Evolutionary conservation across 805 yeast species (phyloP).

Genomic region (Ogataea saltuana): DNA sequence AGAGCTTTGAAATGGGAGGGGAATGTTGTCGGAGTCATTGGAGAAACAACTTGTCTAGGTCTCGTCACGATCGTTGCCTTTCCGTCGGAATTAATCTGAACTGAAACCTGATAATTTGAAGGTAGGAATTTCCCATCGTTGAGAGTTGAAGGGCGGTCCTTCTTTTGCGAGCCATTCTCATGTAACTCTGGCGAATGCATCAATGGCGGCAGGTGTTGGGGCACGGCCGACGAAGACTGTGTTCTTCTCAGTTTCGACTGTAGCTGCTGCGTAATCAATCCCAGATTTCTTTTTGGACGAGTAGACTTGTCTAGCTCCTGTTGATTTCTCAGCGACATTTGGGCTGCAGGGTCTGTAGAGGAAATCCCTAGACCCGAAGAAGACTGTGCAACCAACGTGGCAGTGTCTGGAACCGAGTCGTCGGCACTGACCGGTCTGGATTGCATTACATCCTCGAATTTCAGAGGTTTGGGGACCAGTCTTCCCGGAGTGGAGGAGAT

Average conservation of each 20-base stretch:
- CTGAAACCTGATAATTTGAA: slow-evolving; percentile 24
- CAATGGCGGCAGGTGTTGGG: not conserved
- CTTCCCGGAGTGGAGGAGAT: slow-evolving; percentile 21
- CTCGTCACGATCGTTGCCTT: slow-evolving; percentile 33
- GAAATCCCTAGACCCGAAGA: slow-evolving; percentile 11
- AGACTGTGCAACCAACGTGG: not conserved
- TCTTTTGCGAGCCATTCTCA: not conserved
- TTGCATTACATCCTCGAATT: slow-evolving; percentile 26
- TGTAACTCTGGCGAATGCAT: slow-evolving; percentile 1
- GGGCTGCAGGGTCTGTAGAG: not conserved
- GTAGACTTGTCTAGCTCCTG: not conserved
- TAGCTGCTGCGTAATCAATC: slow-evolving; percentile 18
- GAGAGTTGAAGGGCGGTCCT: not conserved
- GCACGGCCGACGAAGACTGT: slow-evolving; percentile 8
- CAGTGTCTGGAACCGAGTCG: slow-evolving; percentile 3
- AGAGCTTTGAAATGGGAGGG: slow-evolving; percentile 18
- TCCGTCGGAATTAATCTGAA: slow-evolving; percentile 29
- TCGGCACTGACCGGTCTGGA: slow-evolving; percentile 5
- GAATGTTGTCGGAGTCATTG: slow-evolving; percentile 17
- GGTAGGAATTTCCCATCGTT: slow-evolving; percentile 18
- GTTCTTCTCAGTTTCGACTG: slow-evolving; percentile 17
- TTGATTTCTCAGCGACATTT: not conserved
- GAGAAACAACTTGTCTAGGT: slow-evolving; percentile 17
- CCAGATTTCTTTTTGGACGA: slow-evolving; percentile 13
- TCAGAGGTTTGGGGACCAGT: slow-evolving; percentile 25